Evolutionary conservation across 2,329 filamentous ascomycete genomes (phyloP).

Genomic region (Fusarium buharicum): DNA sequence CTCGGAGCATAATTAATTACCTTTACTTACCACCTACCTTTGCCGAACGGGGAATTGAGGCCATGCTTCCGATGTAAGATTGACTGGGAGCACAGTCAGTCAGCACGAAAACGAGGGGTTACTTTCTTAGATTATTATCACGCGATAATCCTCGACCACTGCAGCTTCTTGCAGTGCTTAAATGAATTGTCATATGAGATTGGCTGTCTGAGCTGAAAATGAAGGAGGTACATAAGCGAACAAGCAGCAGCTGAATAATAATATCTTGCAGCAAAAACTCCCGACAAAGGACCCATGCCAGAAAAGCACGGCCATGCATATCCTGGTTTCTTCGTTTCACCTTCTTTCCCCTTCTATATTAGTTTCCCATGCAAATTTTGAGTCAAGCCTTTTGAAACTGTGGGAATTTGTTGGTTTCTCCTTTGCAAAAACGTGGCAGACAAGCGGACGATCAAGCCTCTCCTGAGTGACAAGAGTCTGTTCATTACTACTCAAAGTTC

Average conservation of each 20-base stretch:
- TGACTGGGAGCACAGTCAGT: neutral
- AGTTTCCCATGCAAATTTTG: slow-evolving; percentile 12
- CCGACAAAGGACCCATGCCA: slow-evolving; percentile 29
- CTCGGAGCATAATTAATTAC: slow-evolving; percentile 3
- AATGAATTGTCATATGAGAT: slow-evolving; percentile 7
- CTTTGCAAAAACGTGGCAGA: slow-evolving; percentile 30
- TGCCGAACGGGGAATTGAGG: neutral
- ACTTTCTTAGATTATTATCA: neutral
- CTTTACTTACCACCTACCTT: neutral
- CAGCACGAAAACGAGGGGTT: slow-evolving; percentile 2
- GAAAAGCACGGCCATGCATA: slow-evolving; percentile 20
- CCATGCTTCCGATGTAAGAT: slow-evolving; percentile 6
- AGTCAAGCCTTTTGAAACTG: slow-evolving; percentile 2
- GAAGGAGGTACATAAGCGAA: slow-evolving; percentile 19
- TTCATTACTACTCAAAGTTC: neutral
- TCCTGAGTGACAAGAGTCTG: neutral
- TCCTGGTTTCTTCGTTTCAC: slow-evolving; percentile 33
- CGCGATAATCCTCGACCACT: neutral
- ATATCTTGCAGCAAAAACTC: slow-evolving; percentile 11
- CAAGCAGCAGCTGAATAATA: slow-evolving; percentile 30
- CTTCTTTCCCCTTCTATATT: slow-evolving; percentile 15
- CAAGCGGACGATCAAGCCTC: slow-evolving; percentile 4
- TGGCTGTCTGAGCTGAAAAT: slow-evolving; percentile 15
- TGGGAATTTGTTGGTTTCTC: slow-evolving; percentile 4
- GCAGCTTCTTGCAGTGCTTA: neutral